Percentiles rank a stretch among this genome's conserved stretches.
Evolutionary conservation across 1,284 basidiomycete species (phyloP).

Genomic region (Spongiforma sp.): DNA sequence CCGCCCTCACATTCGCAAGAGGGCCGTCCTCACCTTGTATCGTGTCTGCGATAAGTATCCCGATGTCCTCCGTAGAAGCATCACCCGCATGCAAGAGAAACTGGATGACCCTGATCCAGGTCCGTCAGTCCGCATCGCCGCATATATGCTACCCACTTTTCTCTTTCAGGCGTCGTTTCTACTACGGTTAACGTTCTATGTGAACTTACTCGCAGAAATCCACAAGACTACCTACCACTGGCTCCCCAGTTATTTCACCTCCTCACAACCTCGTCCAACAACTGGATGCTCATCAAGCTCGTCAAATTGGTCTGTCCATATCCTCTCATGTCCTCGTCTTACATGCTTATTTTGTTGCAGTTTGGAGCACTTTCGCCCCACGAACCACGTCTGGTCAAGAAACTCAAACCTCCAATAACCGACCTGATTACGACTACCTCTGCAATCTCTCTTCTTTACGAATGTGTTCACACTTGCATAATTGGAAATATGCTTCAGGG

Average conservation of each 20-base stretch:
- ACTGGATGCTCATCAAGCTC: conserved; percentile 99
- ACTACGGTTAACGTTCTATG: conserved; percentile 95
- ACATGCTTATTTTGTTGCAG: conserved; percentile 46
- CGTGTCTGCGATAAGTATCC: conserved; percentile 82
- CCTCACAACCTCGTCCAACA: conserved; percentile 95
- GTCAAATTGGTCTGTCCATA: conserved; percentile 81
- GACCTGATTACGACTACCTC: conserved; percentile 95
- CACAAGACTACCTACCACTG: conserved; percentile 79
- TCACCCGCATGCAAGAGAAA: conserved; percentile 80
- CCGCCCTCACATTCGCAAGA: conserved; percentile 85
- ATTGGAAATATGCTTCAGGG: conserved; percentile 96
- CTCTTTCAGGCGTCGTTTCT: conserved; percentile 78
- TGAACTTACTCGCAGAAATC: conserved; percentile 85
- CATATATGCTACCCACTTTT: not conserved
- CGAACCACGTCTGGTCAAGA: conserved; percentile 93
- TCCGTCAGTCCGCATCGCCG: conserved; percentile 36
- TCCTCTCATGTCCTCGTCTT: not conserved
- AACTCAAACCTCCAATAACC: conserved; percentile 92
- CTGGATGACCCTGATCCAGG: conserved; percentile 87
- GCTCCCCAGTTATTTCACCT: conserved; percentile 95
- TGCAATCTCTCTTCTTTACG: conserved; percentile 95
- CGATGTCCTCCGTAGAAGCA: conserved; percentile 70
- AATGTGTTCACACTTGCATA: conserved; percentile 98
- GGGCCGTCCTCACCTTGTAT: conserved; percentile 85
- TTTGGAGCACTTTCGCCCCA: conserved; percentile 91